Percentiles rank a stretch among this genome's conserved stretches.
phyloP scores from a whole-genome alignment of 2,329 filamentous ascomycete species.

The Emmonsiellopsis sp. region DNA sequence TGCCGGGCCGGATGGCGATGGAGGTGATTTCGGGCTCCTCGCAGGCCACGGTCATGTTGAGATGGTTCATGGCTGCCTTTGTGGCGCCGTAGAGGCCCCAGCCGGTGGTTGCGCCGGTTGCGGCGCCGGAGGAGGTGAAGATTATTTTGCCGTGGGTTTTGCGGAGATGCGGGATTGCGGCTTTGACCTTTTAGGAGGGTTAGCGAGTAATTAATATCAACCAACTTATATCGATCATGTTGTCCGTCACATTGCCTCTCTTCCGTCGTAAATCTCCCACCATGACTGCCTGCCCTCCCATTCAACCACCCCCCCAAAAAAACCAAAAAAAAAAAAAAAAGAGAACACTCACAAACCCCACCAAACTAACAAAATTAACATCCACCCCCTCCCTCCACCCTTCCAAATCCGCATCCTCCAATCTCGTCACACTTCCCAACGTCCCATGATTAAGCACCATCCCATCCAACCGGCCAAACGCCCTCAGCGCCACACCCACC shows the following conservation, averaged over 20 bases:
- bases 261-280: background rate
- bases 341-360: slow-evolving; percentile 58
- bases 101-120: slow-evolving; percentile 54
- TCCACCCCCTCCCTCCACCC: slow-evolving; percentile 72
- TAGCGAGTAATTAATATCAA: background rate
- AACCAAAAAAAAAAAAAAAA: background rate
- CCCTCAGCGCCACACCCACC: slow-evolving; percentile 54
- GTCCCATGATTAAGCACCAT: slow-evolving; percentile 83
- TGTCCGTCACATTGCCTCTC: background rate
- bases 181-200: slow-evolving; percentile 54
- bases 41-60: slow-evolving; percentile 60
- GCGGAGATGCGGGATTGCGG: slow-evolving; percentile 60
- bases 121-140: slow-evolving; percentile 72
- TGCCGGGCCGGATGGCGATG: slow-evolving; percentile 66
- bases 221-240: background rate
- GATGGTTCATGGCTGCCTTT: slow-evolving; percentile 76
- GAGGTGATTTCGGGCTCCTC: slow-evolving; percentile 72
- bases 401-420: slow-evolving; percentile 58
- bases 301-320: background rate
- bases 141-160: slow-evolving; percentile 62
- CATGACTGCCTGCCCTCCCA: no score
- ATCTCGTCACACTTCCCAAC: slow-evolving; percentile 62
- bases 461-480: slow-evolving; percentile 66
- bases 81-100: slow-evolving; percentile 78
- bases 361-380: slow-evolving; percentile 75